Evolutionary conservation across 2,329 filamentous ascomycete species (phyloP).

Genomic region (Trematosphaeria pertusa): DNA sequence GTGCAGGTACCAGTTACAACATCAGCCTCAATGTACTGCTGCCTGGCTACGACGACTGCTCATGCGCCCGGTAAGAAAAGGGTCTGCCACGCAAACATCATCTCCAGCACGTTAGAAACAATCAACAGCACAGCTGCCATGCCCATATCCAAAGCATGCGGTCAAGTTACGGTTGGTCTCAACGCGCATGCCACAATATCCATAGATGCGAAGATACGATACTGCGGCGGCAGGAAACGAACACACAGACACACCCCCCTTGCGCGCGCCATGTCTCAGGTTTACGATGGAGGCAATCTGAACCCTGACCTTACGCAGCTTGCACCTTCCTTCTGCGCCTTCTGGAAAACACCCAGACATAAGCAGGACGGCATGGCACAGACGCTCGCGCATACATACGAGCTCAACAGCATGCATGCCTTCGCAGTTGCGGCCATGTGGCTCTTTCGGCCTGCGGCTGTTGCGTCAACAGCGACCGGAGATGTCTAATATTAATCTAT

Average conservation of each 20-base stretch:
- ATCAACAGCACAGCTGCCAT: too few relatives aligned
- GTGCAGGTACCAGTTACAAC: too few relatives aligned
- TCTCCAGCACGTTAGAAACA: too few relatives aligned
- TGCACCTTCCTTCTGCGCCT: conserved; percentile 12
- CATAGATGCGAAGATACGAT: conserved; percentile 21
- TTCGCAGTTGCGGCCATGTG: too few relatives aligned
- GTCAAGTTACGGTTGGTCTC: too few relatives aligned
- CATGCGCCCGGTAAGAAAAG: too few relatives aligned
- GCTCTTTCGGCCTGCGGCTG: too few relatives aligned
- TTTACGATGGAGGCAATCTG: conserved; percentile 14
- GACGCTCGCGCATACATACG: background rate
- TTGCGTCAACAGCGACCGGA: conserved; percentile 12
- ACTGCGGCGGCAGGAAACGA: conserved; percentile 9
- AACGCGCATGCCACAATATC: conserved; percentile 25
- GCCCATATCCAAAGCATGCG: too few relatives aligned
- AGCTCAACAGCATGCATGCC: background rate
- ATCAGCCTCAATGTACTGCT: too few relatives aligned
- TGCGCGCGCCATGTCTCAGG: conserved; percentile 30
- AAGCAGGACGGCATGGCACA: background rate
- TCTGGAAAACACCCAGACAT: conserved; percentile 19
- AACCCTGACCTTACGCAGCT: background rate
- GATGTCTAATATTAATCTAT: conserved; percentile 3
- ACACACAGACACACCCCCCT: conserved; percentile 12
- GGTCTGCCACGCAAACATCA: too few relatives aligned
- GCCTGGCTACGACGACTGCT: too few relatives aligned